Conservation (phyloP, 1,139 yeast species). For the Scheffersomyces insectosa region DNA sequence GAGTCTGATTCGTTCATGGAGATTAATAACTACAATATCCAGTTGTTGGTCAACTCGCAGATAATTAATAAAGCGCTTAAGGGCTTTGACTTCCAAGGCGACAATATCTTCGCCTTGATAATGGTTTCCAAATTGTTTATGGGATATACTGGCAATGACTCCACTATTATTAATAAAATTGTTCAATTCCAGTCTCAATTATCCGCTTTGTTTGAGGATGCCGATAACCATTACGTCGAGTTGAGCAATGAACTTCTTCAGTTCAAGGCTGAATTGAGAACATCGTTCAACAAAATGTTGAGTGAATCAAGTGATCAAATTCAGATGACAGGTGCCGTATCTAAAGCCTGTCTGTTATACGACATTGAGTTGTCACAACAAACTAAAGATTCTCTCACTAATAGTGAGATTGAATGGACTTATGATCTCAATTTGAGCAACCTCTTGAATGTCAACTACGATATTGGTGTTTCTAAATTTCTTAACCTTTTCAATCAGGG, state of each 20-base stretch:
- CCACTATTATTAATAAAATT: slow-evolving; percentile 20
- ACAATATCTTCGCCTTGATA: slow-evolving; percentile 38
- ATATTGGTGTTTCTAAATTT: slow-evolving; percentile 29
- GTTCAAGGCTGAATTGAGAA: slow-evolving; percentile 24
- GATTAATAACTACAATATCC: slow-evolving; percentile 14
- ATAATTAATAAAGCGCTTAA: slow-evolving; percentile 30
- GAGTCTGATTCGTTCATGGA: slow-evolving; percentile 5
- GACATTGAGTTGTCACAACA: slow-evolving; percentile 7
- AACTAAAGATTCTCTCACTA: background rate
- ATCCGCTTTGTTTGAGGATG: slow-evolving; percentile 51
- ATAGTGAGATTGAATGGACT: slow-evolving; percentile 8
- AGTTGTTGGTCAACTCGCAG: slow-evolving; percentile 30
- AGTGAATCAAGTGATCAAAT: slow-evolving; percentile 4
- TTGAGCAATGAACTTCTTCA: slow-evolving; percentile 35
- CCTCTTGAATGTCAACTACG: slow-evolving; percentile 30
- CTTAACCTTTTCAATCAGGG: slow-evolving; percentile 30
- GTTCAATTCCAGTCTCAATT: slow-evolving; percentile 38
- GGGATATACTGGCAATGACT: slow-evolving; percentile 12
- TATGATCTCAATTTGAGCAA: slow-evolving; percentile 28
- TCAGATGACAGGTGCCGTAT: slow-evolving; percentile 20
- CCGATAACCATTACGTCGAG: slow-evolving; percentile 49
- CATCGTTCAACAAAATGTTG: slow-evolving; percentile 16
- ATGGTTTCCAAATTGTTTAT: slow-evolving; percentile 26
- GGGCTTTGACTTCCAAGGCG: slow-evolving; percentile 29
- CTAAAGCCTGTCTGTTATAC: slow-evolving; percentile 17